These are phyloP conservation scores for Dothideomycetes sp. DNA, from an alignment of 2,329 filamentous ascomycete species.

Conservation along the genomic window DNA sequence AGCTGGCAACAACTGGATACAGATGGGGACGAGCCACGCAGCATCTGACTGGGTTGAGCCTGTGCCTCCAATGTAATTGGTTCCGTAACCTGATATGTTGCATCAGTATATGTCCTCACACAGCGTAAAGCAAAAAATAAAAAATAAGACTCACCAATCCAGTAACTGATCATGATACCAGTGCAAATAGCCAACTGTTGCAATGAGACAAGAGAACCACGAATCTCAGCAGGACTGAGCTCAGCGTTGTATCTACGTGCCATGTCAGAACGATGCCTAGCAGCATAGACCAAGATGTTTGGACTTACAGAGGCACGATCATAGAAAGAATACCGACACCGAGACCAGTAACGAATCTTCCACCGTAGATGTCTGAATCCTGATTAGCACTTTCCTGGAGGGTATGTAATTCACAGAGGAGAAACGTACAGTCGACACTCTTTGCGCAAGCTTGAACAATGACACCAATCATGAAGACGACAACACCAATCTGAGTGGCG, in stretches of 20 bases:
- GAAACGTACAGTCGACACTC: slow-evolving; percentile 43
- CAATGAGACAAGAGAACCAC: slow-evolving; percentile 41
- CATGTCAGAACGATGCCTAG: neutral
- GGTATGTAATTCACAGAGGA: too few relatives aligned
- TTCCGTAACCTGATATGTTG: slow-evolving; percentile 18
- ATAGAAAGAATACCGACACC: slow-evolving; percentile 44
- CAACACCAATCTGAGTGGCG: slow-evolving; percentile 55
- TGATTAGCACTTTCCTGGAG: too few relatives aligned
- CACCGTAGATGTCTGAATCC: slow-evolving; percentile 59
- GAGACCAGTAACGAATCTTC: slow-evolving; percentile 57
- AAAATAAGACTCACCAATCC: slow-evolving; percentile 27
- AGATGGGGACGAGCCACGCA: slow-evolving; percentile 66
- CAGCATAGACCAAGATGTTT: too few relatives aligned
- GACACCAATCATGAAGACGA: slow-evolving; percentile 62
- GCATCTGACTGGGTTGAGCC: slow-evolving; percentile 19
- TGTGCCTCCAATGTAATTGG: slow-evolving; percentile 24
- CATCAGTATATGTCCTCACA: neutral
- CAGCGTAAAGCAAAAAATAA: neutral
- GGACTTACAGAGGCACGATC: slow-evolving; percentile 49
- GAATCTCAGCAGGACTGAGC: slow-evolving; percentile 29
- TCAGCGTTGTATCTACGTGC: slow-evolving; percentile 21
- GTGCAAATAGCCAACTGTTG: slow-evolving; percentile 50
- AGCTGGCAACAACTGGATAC: slow-evolving; percentile 60
- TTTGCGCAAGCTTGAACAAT: slow-evolving; percentile 58
- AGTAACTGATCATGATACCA: slow-evolving; percentile 57